Percentiles rank a stretch among this genome's conserved stretches.
phyloP scores from a whole-genome alignment of 495 filamentous ascomycete species.

The Pyronema omphalodes region DNA sequence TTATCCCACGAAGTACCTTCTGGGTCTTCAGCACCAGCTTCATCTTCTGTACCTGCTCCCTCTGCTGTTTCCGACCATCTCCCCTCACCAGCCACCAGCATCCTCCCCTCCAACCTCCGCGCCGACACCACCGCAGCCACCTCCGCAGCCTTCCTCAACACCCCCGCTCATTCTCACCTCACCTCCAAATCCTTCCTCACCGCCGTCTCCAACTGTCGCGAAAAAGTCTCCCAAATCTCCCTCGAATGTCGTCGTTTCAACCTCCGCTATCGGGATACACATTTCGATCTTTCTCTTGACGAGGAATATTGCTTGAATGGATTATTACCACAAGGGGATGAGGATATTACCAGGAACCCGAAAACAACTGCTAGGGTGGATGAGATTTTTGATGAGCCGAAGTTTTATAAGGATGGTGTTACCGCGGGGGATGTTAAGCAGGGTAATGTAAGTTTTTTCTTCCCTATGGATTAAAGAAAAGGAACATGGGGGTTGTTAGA shows the following conservation, averaged over 20 bases:
- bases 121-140: background rate
- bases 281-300: slow-evolving; percentile 76
- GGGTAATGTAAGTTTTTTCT: too few relatives aligned
- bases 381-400: slow-evolving; percentile 75
- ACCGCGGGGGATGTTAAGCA: slow-evolving; percentile 38
- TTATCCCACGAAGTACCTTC: too few relatives aligned
- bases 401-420: slow-evolving; percentile 70
- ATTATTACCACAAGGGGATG: slow-evolving; percentile 23
- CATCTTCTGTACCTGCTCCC: too few relatives aligned
- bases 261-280: slow-evolving; percentile 73
- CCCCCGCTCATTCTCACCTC: slow-evolving; percentile 8
- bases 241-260: slow-evolving; percentile 70
- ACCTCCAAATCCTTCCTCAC: slow-evolving; percentile 52
- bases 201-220: slow-evolving; percentile 46
- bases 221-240: slow-evolving; percentile 66
- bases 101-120: background rate
- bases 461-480: too few relatives aligned
- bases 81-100: background rate
- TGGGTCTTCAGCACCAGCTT: too few relatives aligned
- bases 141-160: background rate
- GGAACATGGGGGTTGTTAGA: too few relatives aligned
- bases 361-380: slow-evolving; percentile 47
- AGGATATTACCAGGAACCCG: slow-evolving; percentile 26
- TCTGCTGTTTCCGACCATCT: too few relatives aligned
- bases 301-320: slow-evolving; percentile 21